Evolutionary conservation across 108 stramenopile genomes (phyloP).

Genomic region (Cyclotella baltica): DNA sequence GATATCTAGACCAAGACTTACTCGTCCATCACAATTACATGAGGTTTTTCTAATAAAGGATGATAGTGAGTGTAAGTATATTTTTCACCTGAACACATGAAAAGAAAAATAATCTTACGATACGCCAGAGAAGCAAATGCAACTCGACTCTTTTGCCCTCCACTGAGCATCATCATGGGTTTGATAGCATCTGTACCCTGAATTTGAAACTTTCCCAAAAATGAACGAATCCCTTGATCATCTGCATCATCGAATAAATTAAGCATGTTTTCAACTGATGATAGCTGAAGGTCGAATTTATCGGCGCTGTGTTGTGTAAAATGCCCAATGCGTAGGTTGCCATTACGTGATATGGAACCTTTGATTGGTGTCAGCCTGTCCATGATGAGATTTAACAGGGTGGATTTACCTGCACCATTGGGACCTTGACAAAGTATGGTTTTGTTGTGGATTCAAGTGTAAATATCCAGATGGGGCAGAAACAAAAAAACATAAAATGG

Average conservation of each 20-base stretch:
- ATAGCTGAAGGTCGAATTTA: constrained; percentile 87
- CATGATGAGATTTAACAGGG: constrained; percentile 94
- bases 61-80: not conserved
- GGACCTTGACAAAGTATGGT: constrained; percentile 51
- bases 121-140: constrained; percentile 97
- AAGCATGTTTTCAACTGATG: constrained; percentile 92
- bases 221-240: constrained; percentile 92
- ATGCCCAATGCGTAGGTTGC: constrained; percentile 89
- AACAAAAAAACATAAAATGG: too few relatives aligned
- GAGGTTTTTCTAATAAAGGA: constrained; percentile 70
- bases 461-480: too few relatives aligned
- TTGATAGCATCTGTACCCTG: constrained; percentile 91
- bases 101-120: constrained; percentile 12
- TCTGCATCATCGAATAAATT: constrained; percentile 79
- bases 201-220: constrained; percentile 93
- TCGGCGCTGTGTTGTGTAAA: constrained; percentile 98
- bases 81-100: not conserved
- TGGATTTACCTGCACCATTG: constrained; percentile 83
- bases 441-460: not conserved
- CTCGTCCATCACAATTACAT: constrained; percentile 97
- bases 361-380: constrained; percentile 77
- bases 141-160: constrained; percentile 96
- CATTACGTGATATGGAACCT: constrained; percentile 89
- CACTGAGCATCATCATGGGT: constrained; percentile 94
- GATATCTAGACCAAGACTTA: too few relatives aligned